Percentiles rank a stretch among this genome's conserved stretches.
Conservation (phyloP, 2,329 filamentous ascomycete genomes). For the Blastomyces gilchristii region DNA sequence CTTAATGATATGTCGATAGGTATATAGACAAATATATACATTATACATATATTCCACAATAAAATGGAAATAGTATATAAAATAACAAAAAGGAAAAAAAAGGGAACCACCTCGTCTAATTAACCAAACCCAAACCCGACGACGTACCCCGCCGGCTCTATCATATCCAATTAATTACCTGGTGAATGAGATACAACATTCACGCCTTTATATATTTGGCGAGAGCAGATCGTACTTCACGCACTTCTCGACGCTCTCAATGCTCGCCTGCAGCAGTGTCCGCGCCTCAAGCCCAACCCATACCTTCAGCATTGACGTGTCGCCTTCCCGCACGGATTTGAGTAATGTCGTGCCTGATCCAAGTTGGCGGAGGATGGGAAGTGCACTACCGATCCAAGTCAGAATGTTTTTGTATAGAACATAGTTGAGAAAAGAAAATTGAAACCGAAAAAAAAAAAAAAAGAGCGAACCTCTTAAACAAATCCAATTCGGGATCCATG, state of each 20-base stretch:
- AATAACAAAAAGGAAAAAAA: neutral
- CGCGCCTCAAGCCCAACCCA: slow-evolving; percentile 87
- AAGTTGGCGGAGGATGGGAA: slow-evolving; percentile 82
- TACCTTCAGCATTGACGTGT: slow-evolving; percentile 77
- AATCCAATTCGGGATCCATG: slow-evolving; percentile 75
- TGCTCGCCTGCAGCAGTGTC: slow-evolving; percentile 77
- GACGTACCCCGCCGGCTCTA: neutral
- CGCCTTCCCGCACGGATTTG: slow-evolving; percentile 58
- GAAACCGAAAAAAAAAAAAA: neutral
- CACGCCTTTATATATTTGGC: slow-evolving; percentile 58
- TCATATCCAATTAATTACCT: neutral
- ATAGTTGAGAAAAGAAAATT: neutral
- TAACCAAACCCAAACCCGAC: neutral
- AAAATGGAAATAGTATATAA: neutral
- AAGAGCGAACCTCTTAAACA: slow-evolving; percentile 57
- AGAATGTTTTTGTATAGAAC: slow-evolving; percentile 7
- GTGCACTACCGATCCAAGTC: slow-evolving; percentile 48
- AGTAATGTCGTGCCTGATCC: slow-evolving; percentile 50
- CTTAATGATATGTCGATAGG: neutral
- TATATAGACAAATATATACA: neutral
- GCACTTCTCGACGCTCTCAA: slow-evolving; percentile 79
- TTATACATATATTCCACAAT: too few relatives aligned
- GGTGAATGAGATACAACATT: neutral
- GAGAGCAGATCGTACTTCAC: slow-evolving; percentile 85
- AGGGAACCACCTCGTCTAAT: neutral